A percentile compares a stretch with the other conserved stretches of the same genome.
Conservation (phyloP, 371 early-diverging fungal species). For the Mucor lusitanicus region DNA sequence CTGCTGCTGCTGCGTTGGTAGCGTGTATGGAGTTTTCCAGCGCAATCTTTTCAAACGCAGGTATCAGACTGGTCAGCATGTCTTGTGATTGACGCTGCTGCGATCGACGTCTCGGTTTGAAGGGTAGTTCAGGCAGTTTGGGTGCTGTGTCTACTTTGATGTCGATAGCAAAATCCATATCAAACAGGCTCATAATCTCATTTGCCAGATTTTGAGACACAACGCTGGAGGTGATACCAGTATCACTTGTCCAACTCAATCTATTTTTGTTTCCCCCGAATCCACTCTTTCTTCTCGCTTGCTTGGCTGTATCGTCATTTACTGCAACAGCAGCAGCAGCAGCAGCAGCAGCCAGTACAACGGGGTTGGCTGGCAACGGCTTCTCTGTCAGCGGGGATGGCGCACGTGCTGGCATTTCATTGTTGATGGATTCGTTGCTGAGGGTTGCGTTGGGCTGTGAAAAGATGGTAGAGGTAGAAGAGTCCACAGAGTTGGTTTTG, state of each 20-base stretch:
- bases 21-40: conserved; percentile 13
- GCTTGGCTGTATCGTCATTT: conserved; percentile 12
- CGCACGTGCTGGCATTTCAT: conserved; percentile 6
- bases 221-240: conserved; percentile 31
- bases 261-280: conserved; percentile 29
- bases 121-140: conserved; percentile 42
- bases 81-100: conserved; percentile 23
- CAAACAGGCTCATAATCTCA: conserved; percentile 53
- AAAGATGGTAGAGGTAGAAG: conserved; percentile 10
- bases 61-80: conserved; percentile 20
- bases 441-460: conserved; percentile 26
- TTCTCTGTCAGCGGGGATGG: conserved; percentile 24
- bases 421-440: conserved; percentile 17
- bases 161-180: conserved; percentile 56
- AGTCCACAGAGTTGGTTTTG: conserved; percentile 4
- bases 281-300: conserved; percentile 23
- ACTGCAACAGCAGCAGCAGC: too few species aligned
- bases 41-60: conserved; percentile 30
- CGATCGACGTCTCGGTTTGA: conserved; percentile 13
- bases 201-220: conserved; percentile 43
- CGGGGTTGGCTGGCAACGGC: conserved; percentile 26
- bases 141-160: conserved; percentile 44
- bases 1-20: not conserved
- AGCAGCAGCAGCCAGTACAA: not conserved
- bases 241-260: conserved; percentile 49